These are phyloP conservation scores for Phylloporus sp. DNA, from an alignment of 768 basidiomycete genomes.

Conservation along the genomic window DNA sequence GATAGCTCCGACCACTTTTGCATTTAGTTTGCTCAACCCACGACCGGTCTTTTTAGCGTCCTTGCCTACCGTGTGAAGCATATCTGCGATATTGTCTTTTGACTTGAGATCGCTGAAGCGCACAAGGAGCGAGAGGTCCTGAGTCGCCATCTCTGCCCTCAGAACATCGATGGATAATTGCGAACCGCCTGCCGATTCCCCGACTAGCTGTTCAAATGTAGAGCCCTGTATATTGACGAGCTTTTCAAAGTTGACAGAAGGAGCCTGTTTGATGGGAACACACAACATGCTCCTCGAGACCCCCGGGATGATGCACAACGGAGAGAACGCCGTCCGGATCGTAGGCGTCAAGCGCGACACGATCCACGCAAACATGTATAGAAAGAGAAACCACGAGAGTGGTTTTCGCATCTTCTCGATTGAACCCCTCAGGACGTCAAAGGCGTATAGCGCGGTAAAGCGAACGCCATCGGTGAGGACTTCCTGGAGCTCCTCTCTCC, in stretches of 20 bases:
- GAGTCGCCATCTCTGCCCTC: constrained; percentile 73
- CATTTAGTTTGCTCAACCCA: constrained; percentile 55
- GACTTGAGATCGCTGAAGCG: constrained; percentile 57
- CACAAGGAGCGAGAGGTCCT: constrained; percentile 60
- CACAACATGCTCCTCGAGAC: constrained; percentile 49
- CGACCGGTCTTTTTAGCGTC: constrained; percentile 59
- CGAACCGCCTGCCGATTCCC: constrained; percentile 53
- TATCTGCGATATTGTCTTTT: constrained; percentile 50
- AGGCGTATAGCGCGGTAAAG: constrained; percentile 35
- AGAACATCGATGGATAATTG: constrained; percentile 63
- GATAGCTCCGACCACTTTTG: constrained; percentile 68
- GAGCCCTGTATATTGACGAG: constrained; percentile 57
- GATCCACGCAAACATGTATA: constrained; percentile 47
- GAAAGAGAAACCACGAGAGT: constrained; percentile 47
- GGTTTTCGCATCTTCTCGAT: constrained; percentile 51
- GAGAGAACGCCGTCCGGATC: constrained; percentile 46
- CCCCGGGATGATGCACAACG: constrained; percentile 59
- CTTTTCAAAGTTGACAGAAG: constrained; percentile 53
- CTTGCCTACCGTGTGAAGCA: constrained; percentile 48
- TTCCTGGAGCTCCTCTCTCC: constrained; percentile 23
- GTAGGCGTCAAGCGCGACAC: constrained; percentile 37
- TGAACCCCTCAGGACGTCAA: constrained; percentile 45
- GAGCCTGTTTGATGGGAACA: constrained; percentile 12
- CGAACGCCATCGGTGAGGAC: constrained; percentile 20
- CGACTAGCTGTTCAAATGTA: constrained; percentile 58